These are phyloP conservation scores for Biscogniauxia marginata DNA, from an alignment of 2,329 filamentous ascomycete species.

Conservation along the genomic window DNA sequence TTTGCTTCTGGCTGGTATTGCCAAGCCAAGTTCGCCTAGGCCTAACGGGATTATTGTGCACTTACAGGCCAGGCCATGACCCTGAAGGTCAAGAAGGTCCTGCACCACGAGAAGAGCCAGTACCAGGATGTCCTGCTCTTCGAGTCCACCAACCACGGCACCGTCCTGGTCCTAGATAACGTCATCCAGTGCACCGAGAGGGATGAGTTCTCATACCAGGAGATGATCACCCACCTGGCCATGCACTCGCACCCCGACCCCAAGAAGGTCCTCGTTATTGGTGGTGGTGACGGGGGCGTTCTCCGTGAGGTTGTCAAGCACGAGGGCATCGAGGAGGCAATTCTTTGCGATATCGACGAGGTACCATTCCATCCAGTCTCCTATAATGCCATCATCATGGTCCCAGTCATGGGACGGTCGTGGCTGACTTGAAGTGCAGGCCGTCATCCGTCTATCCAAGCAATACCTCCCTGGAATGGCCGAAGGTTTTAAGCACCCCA, in stretches of 20 bases:
- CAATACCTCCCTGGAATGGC: conserved; percentile 95
- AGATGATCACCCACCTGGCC: conserved; percentile 99
- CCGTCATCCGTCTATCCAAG: conserved; percentile 97
- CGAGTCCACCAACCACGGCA: conserved; percentile 95
- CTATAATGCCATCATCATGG: neutral
- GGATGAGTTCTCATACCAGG: conserved; percentile 99
- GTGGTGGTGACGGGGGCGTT: conserved; percentile 95
- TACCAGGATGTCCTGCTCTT: conserved; percentile 99
- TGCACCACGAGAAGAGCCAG: conserved; percentile 98
- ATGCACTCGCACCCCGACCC: conserved; percentile 98
- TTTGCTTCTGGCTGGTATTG: neutral
- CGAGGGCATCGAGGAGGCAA: conserved; percentile 91
- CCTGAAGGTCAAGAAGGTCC: conserved; percentile 93
- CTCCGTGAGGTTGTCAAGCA: conserved; percentile 99
- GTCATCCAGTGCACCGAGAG: conserved; percentile 99
- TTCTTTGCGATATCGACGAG: conserved; percentile 98
- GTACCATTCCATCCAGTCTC: conserved; percentile 45
- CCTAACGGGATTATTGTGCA: neutral
- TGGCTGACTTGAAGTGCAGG: conserved; percentile 44
- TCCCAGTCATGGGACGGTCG: neutral
- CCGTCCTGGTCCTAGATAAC: conserved; percentile 94
- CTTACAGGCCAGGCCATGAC: conserved; percentile 88
- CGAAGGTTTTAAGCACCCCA: conserved; percentile 89
- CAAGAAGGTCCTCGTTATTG: conserved; percentile 97
- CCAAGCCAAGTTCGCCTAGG: neutral